phyloP scores from a whole-genome alignment of 129 eudicot species.

The Heracleum sosnowskyi region DNA sequence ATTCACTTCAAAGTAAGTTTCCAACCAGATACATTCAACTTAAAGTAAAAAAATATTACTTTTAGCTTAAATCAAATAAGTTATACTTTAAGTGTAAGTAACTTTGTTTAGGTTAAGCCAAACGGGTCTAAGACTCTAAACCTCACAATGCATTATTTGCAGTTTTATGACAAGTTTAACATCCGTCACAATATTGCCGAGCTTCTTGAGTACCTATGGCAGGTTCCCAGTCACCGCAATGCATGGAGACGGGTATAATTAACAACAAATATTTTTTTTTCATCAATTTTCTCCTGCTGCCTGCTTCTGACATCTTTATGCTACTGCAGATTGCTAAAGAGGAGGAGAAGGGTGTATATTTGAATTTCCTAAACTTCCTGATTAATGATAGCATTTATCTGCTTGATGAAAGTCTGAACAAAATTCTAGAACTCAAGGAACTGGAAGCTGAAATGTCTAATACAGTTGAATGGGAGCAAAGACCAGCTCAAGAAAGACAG shows the following conservation, averaged over 20 bases:
- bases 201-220: conserved; percentile 95
- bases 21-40: too few relatives aligned
- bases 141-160: conserved; percentile 21
- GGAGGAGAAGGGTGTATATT: conserved; percentile 94
- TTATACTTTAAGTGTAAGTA: too few relatives aligned
- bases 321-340: conserved; percentile 83
- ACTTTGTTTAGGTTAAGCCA: too few relatives aligned
- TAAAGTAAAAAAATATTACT: too few relatives aligned
- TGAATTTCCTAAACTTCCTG: conserved; percentile 83
- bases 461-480: conserved; percentile 83
- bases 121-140: too few relatives aligned
- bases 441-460: conserved; percentile 98
- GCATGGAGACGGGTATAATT: conserved; percentile 82
- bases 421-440: conserved; percentile 91
- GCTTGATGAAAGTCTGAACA: conserved; percentile 92
- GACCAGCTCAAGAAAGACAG: conserved; percentile 95
- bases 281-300: neutral
- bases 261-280: neutral
- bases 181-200: conserved; percentile 97
- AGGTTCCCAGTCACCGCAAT: conserved; percentile 94
- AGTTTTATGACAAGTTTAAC: conserved; percentile 96
- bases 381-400: conserved; percentile 88
- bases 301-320: neutral
- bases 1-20: too few relatives aligned
- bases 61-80: too few relatives aligned